Evolutionary conservation across 2,329 filamentous ascomycete species (phyloP).

Genomic region (Arthroderma sp.): DNA sequence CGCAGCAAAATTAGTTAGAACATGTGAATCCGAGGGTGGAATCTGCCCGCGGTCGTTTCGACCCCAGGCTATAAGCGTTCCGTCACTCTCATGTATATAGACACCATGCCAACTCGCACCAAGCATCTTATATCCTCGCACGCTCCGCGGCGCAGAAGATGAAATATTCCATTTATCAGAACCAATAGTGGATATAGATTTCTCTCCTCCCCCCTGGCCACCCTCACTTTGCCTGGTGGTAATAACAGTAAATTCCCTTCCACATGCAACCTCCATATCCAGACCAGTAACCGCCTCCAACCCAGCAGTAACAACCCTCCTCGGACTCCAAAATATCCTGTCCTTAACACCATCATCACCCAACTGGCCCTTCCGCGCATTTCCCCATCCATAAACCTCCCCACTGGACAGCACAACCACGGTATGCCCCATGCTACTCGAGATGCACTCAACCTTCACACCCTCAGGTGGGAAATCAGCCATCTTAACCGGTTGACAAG

Average conservation of each 20-base stretch:
- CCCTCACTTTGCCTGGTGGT: constrained; percentile 22
- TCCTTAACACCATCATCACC: constrained; percentile 41
- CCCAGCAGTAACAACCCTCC: constrained; percentile 45
- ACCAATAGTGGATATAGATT: constrained; percentile 52
- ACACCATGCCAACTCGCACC: constrained; percentile 72
- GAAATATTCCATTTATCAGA: constrained; percentile 59
- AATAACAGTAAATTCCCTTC: constrained; percentile 73
- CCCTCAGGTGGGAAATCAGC: constrained; percentile 50
- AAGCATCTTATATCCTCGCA: constrained; percentile 53
- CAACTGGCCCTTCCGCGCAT: constrained; percentile 71
- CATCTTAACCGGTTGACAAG: constrained; percentile 35
- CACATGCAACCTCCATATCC: constrained; percentile 61
- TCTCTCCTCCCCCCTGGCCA: constrained; percentile 39
- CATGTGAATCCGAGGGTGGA: constrained; percentile 48
- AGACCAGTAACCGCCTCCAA: background rate
- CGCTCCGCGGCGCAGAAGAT: constrained; percentile 41
- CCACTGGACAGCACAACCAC: constrained; percentile 62
- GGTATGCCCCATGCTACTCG: constrained; percentile 65
- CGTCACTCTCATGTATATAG: constrained; percentile 52
- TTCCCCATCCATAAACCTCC: constrained; percentile 77
- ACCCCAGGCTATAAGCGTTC: constrained; percentile 60
- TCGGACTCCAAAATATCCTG: constrained; percentile 44
- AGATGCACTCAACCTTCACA: constrained; percentile 48
- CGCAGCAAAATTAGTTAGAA: constrained; percentile 44
- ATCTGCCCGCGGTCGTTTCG: constrained; percentile 76